Evolutionary conservation across 2,329 filamentous ascomycete genomes (phyloP).

Genomic region (Fusarium sp.): DNA sequence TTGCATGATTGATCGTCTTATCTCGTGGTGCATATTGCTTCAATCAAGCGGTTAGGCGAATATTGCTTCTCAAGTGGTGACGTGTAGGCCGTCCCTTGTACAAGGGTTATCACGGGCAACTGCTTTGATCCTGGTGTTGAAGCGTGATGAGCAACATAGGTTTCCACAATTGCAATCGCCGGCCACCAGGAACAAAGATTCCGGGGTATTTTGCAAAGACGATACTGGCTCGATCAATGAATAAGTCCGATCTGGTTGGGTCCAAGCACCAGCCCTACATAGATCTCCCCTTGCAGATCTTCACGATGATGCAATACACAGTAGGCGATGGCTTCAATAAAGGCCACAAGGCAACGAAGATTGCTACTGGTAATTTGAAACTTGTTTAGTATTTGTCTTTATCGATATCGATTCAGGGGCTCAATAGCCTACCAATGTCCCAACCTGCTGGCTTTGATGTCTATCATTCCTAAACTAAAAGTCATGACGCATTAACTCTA

Average conservation of each 20-base stretch:
- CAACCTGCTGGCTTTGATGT: neutral
- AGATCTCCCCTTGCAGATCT: neutral
- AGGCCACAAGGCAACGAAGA: neutral
- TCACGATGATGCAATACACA: neutral
- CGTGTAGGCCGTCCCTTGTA: conserved; percentile 8
- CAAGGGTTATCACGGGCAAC: neutral
- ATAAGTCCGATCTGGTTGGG: neutral
- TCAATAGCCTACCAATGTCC: neutral
- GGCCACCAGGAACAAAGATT: neutral
- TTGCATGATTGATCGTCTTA: conserved; percentile 1
- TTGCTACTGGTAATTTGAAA: no score
- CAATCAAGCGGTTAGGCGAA: neutral
- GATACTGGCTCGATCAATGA: conserved; percentile 3
- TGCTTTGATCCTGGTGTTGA: conserved; percentile 2
- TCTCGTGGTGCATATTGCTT: neutral
- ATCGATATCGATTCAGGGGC: neutral
- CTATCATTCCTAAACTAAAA: no score
- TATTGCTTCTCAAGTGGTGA: conserved; percentile 17
- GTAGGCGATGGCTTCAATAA: neutral
- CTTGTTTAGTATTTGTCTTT: neutral
- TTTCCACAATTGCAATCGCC: neutral
- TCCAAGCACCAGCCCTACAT: neutral
- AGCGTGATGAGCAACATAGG: neutral
- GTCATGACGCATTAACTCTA: conserved; percentile 10
- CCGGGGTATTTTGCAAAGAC: neutral